phyloP scores from a whole-genome alignment of 768 basidiomycete genomes.

The Stropharia rugosoannulata region DNA sequence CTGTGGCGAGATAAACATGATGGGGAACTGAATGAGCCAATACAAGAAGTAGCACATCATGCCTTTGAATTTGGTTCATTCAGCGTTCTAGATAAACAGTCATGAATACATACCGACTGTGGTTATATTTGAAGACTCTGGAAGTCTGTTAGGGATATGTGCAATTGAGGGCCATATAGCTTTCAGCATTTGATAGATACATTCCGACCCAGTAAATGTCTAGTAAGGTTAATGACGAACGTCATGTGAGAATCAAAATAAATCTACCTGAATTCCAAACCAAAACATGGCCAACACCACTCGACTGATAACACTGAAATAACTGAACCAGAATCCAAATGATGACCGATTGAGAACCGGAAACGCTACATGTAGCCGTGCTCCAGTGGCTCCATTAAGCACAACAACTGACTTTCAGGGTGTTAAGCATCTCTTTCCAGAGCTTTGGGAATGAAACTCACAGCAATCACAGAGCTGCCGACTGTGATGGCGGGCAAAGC shows the following conservation, averaged over 20 bases:
- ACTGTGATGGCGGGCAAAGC: slow-evolving; percentile 69
- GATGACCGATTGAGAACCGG: slow-evolving; percentile 79
- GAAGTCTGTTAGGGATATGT: slow-evolving; percentile 61
- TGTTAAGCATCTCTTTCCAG: background rate
- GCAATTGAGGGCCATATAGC: slow-evolving; percentile 80
- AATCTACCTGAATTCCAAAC: slow-evolving; percentile 69
- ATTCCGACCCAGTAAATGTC: slow-evolving; percentile 67
- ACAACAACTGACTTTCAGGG: slow-evolving; percentile 51
- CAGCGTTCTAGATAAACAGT: background rate
- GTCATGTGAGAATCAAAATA: background rate
- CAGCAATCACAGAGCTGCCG: slow-evolving; percentile 69
- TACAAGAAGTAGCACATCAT: slow-evolving; percentile 76
- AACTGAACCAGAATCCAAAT: slow-evolving; percentile 89
- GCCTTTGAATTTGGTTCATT: slow-evolving; percentile 35
- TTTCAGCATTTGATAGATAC: slow-evolving; percentile 78
- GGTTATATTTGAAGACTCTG: slow-evolving; percentile 59
- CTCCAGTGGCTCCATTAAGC: slow-evolving; percentile 76
- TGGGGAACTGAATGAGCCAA: slow-evolving; percentile 76
- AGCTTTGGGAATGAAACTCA: slow-evolving; percentile 16
- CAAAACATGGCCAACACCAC: slow-evolving; percentile 79
- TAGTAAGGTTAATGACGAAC: slow-evolving; percentile 14
- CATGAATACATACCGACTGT: slow-evolving; percentile 43
- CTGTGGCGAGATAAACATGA: slow-evolving; percentile 77
- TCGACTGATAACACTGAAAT: slow-evolving; percentile 80
- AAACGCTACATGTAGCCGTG: slow-evolving; percentile 76